phyloP scores from a whole-genome alignment of 208 protist genomes.

The Phytomonas francai region DNA sequence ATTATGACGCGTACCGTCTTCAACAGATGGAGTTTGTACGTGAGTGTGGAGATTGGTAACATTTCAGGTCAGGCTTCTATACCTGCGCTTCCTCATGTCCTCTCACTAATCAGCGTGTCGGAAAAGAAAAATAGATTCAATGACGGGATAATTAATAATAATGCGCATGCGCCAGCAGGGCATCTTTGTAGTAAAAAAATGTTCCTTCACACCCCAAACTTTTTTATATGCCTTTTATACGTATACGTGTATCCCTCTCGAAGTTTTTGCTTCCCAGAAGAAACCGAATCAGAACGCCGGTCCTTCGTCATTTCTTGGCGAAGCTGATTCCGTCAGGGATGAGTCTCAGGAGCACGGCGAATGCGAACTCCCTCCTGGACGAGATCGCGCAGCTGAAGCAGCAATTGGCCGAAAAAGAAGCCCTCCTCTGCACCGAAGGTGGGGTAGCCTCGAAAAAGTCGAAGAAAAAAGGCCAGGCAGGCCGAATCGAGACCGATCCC shows the following conservation, averaged over 20 bases:
- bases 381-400: conserved; percentile 58
- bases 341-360: conserved; percentile 6
- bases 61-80: neutral
- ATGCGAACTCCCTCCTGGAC: conserved; percentile 35
- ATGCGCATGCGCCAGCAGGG: neutral
- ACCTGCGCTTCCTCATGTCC: neutral
- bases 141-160: neutral
- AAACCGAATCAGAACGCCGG: conserved; percentile 16
- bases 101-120: neutral
- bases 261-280: conserved; percentile 1
- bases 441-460: conserved; percentile 53
- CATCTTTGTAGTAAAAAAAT: too few species aligned
- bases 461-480: conserved; percentile 86
- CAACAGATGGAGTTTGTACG: conserved; percentile 37
- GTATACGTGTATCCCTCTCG: neutral
- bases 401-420: conserved; percentile 39
- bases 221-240: neutral
- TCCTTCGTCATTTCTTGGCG: conserved; percentile 11
- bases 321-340: conserved; percentile 12
- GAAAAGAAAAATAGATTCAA: neutral
- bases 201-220: neutral
- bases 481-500: conserved; percentile 87
- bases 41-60: conserved; percentile 1
- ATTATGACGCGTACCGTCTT: conserved; percentile 29
- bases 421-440: conserved; percentile 26